Evolutionary conservation across 345 rosid species (phyloP), one percentile per base, ranked within the genome.

Genomic region (Salix brachista): DNA sequence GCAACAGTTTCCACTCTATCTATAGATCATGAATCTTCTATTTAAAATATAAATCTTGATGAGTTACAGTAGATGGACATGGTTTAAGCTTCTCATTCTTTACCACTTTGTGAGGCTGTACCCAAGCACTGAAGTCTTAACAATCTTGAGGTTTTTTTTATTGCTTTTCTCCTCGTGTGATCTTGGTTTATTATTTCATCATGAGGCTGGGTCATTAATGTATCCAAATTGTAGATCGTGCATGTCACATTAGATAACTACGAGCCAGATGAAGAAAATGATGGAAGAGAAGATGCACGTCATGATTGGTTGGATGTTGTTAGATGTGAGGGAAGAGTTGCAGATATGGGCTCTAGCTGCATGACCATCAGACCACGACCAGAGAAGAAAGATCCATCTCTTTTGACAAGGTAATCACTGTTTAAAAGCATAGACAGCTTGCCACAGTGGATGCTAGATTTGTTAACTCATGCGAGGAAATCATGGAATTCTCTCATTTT

Each of bases 261-360:
- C 67, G 95, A 87, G 84, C 83, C 89, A 2, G 85, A 89, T 58
- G 91, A 86, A 83, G 80, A 81, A 32, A 80, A 84, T 67, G 87
- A 83, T 72, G 90, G 84, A 77, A 87, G 96, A 77, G 91, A 78
- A 56, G 97, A 87, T 76, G 78, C 85, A 23, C 94, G 87, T 74
- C 92, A 85, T 83, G 91, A 92, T 83, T 96, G 99, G 99, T 93
- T 96, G 25, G 91, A 93, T 77, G 99, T 96, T 52, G 91, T 96
- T 74, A 88, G 97, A 87, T 86, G 90, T 75, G 98, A 96, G 85
- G 94, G 95, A 26, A 86, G 97, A 87, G 89, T 86, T 81, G 83
- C 84, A 30, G 61, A 91, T 81, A 50, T 70, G 80, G 84, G 88
- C 69, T 90, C 94, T 80, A 80, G 83, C 84, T 77, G 83, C 83